Base-by-base conservation (phyloP, 331 rosid species). In the Malus hybrid region DNA sequence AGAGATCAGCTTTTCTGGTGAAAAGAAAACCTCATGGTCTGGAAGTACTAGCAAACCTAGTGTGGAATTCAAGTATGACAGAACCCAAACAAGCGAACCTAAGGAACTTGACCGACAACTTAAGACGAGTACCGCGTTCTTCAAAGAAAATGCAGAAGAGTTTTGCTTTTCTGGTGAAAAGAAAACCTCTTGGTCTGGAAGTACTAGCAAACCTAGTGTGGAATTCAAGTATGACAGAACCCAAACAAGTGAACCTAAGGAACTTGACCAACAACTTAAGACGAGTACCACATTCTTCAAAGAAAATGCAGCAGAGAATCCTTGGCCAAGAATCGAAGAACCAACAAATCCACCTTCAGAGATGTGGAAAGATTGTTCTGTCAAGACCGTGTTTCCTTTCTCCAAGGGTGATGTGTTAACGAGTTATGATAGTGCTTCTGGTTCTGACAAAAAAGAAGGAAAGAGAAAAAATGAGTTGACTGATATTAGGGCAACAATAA, bases 301-400 rank as follows among this genome's bases (percentile, higher is more conserved):
- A 79, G 96, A 88, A 77, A 87, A 80, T 75, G 44, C 85, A 76
- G 71, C 84, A 15, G 97, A 89, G 76, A 80, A 84, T 65, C 86
- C 88, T 74, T 88, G 92, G 96, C 83, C 87, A 72, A 90, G 91
- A 88, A 75, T 73, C 33, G 89, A 84, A 55, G 92, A 89, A 71
- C 78, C 87, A 57, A 79, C 67, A 11, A 82, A 65, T 80, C 87
- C 91, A 73, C 80, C 93, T 80, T 80, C 90, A 19, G 93, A 89
- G 57, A 22, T 56, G 76, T 88, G 94, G 99, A 88, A 88, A 83
- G 91, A 89, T 78, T 92, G 93, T 83, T 83, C 96, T 31, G 88
- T 90, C 73, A 92, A 90, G 84, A 90, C 93, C 12, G 92, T 89
- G 70, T 89, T 89, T 77, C 97, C 97, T 22, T 90, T 86, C 80